Base-by-base conservation (phyloP, 768 basidiomycete species). In the Suillus decipiens region DNA sequence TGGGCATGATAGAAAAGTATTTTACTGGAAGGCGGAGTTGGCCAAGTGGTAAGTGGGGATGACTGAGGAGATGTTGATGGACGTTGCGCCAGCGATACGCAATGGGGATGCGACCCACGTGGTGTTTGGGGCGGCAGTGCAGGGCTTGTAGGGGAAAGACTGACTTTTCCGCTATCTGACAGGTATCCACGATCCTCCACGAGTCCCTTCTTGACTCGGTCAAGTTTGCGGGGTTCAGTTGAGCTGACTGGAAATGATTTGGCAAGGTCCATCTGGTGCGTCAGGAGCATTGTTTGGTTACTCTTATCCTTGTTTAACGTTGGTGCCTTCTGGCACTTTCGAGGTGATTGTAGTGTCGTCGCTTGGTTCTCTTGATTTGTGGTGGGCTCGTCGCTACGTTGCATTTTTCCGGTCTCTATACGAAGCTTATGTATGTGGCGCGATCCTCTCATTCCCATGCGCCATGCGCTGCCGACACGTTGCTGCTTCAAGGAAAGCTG, bases 1-100 rank as follows among this genome's bases (percentile, higher is more conserved):
- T 70, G 60, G 53, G 69, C 72, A 47, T 71, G 71, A 67, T 73
- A 74, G 65, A 75, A 75, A 50, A 75, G 64, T 33, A 75, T 76
- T 9, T 71, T 41, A n/a, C 28, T 28, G 15, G 56, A 41, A 15
- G 15, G 24, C 4, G 31, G 31, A 58, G 22, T 58, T 51, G 45
- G 15, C 9, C 31, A 31, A 11, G 59, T 37, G 8, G 53, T 33
- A 14, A 57, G 19, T 57, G 56, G 17, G 11, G 56, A 59, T 59
- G 59, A 28, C 59, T 60, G 53, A 31, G 47, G 53, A 24, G 33
- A 37, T 37, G 43, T 28, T 2, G n/a, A 60, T 60, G 47, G n/a
- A 24, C 51, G 51, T 5, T 56, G 31, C 19, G 17, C 31, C 8
- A 31, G 22, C 6, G 55, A 39, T 57, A 1, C 10, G 10, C 3